Conservation (phyloP, 2,329 filamentous ascomycete genomes). For the Xylaria hypoxylon region DNA sequence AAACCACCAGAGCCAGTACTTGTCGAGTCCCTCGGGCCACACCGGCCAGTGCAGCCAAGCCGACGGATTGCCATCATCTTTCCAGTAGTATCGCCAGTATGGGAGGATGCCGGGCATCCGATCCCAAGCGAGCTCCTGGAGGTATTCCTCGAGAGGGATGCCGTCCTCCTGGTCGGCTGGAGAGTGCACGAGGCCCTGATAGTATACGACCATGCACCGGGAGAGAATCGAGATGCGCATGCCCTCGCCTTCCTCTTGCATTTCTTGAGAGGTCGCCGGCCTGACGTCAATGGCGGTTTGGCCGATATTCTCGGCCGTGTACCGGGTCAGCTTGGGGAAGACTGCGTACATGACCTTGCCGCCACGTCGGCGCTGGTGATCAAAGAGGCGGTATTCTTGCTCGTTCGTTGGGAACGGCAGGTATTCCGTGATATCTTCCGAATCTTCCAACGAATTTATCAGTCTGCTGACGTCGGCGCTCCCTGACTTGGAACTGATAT, state of each 20-base stretch:
- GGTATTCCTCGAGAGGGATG: slow-evolving; percentile 39
- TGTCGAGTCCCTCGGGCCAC: slow-evolving; percentile 16
- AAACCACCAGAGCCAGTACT: slow-evolving; percentile 26
- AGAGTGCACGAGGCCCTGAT: slow-evolving; percentile 50
- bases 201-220: slow-evolving; percentile 48
- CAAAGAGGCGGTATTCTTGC: slow-evolving; percentile 25
- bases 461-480: neutral
- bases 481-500: slow-evolving; percentile 12
- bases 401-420: slow-evolving; percentile 29
- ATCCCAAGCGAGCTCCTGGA: slow-evolving; percentile 14
- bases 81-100: slow-evolving; percentile 28
- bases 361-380: slow-evolving; percentile 48
- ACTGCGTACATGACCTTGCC: slow-evolving; percentile 51
- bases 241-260: slow-evolving; percentile 39
- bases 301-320: slow-evolving; percentile 43
- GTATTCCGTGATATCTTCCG: neutral
- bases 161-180: slow-evolving; percentile 32
- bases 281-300: slow-evolving; percentile 4
- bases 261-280: neutral
- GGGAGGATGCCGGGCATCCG: slow-evolving; percentile 11
- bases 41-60: slow-evolving; percentile 24
- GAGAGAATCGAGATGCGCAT: slow-evolving; percentile 44
- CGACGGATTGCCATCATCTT: slow-evolving; percentile 5
- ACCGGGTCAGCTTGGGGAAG: slow-evolving; percentile 50
- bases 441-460: neutral